phyloP scores from a whole-genome alignment of 192 early-diverging fungal species.

The Coemansia guatemalensis region DNA sequence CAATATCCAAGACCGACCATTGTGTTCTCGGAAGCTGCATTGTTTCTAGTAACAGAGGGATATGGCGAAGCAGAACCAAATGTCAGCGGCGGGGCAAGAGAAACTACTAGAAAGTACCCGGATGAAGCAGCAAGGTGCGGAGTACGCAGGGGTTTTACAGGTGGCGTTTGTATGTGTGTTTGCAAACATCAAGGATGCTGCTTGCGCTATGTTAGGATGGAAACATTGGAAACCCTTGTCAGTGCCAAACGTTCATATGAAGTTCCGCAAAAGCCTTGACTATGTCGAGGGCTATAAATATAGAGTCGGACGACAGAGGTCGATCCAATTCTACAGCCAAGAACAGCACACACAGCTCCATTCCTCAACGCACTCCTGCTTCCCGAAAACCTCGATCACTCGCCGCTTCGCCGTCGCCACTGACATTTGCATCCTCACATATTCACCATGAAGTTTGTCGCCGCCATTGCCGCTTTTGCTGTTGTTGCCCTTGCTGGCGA shows the following conservation, averaged over 20 bases:
- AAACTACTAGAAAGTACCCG: too few relatives aligned
- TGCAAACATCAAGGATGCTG: neutral
- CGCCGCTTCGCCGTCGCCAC: neutral
- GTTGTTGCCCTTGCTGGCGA: slow-evolving; percentile 30
- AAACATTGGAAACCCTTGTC: too few relatives aligned
- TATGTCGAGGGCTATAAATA: too few relatives aligned
- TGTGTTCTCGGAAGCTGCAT: neutral
- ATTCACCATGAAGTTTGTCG: slow-evolving; percentile 36
- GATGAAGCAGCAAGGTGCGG: too few relatives aligned
- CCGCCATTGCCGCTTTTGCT: slow-evolving; percentile 30
- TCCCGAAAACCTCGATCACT: neutral
- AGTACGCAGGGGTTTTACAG: neutral
- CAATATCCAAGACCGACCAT: neutral
- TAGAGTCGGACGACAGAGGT: too few relatives aligned
- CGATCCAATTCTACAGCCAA: neutral
- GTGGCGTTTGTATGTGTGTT: slow-evolving; percentile 4
- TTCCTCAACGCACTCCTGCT: neutral
- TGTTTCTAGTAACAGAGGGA: neutral
- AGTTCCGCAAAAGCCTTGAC: too few relatives aligned
- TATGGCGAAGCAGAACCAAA: neutral
- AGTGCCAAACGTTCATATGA: too few relatives aligned
- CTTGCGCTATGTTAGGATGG: too few relatives aligned
- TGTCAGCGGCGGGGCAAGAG: too few relatives aligned
- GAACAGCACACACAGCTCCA: slow-evolving; percentile 12
- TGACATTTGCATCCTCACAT: neutral